Base-by-base conservation (phyloP, 208 protist species). In the Acanthamoeba triangularis region DNA sequence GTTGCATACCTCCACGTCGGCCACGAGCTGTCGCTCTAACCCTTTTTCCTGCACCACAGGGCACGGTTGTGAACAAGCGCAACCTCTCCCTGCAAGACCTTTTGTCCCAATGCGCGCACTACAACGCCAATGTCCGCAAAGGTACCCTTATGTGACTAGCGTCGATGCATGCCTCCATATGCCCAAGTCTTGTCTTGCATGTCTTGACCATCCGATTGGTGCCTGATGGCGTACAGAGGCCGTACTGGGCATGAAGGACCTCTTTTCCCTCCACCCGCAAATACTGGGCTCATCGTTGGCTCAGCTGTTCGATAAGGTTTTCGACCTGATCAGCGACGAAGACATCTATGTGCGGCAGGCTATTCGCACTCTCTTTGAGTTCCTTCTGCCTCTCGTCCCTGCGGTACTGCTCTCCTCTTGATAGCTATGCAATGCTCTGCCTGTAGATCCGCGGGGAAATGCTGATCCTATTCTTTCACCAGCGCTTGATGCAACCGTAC, bases 101-200 rank as follows among this genome's bases (percentile, higher is more conserved):
- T 2, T 35, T 93, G 37, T 37, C 35, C 14, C 87, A 93, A 52
- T 76, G 56, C 33, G 61, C 41, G 35, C 87, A 93, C 87, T 93
- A 93, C 61, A 93, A 93, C 67, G 56, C 63, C 61, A 93, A 69
- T n/a, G 87, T 93, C 10, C 87, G 87, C 35, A 93, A 93, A 93
- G 87, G 87, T 93, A 72, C 30, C 7, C 44, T 69, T 20, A 18
- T n/a, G 8, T 0, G 0, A 30, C 30, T 2, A 23, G 14, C 2
- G 18, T 0, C 16, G 0, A 59, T 23, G 52, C 52, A 2, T 65
- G 13, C 18, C 13, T 59, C 20, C 54, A 59, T 59, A 80, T 28
- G 41, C 44, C 11, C 14, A 37, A 37, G n/a, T n/a, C n/a, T n/a
- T 8, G 28, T 84, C n/a, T 49, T 84, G 33, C 44, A 11, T 54